These are phyloP conservation scores for Gillenia trifoliata DNA, from an alignment of 306 rosid species.

Conservation along the genomic window DNA sequence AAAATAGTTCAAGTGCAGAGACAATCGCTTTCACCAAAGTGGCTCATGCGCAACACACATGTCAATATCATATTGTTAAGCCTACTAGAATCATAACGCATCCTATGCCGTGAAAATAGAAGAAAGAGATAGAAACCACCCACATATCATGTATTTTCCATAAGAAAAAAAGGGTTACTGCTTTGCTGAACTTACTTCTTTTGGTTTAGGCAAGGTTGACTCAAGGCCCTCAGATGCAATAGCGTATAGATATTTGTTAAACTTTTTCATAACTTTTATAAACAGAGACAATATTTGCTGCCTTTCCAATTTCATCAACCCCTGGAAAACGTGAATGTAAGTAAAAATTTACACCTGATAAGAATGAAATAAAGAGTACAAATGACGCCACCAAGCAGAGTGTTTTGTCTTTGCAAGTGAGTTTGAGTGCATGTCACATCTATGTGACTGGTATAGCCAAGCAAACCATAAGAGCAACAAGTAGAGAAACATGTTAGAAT, in stretches of 20 bases:
- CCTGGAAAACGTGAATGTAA: slow-evolving; percentile 38
- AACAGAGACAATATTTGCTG: slow-evolving; percentile 76
- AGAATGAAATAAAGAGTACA: neutral
- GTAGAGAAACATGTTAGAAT: no score
- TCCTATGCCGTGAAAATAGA: neutral
- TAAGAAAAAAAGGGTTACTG: neutral
- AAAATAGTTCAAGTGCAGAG: neutral
- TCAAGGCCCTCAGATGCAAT: slow-evolving; percentile 66
- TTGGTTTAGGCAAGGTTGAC: slow-evolving; percentile 71
- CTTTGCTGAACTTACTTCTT: slow-evolving; percentile 45
- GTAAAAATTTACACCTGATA: slow-evolving; percentile 11
- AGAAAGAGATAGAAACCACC: neutral
- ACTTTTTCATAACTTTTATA: slow-evolving; percentile 77
- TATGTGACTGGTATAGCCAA: neutral
- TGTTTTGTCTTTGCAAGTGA: neutral
- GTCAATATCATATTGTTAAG: neutral
- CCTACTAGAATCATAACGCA: neutral
- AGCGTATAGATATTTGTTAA: slow-evolving; percentile 51
- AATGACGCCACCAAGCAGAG: neutral
- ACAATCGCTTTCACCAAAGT: neutral
- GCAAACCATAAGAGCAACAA: neutral
- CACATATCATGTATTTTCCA: neutral
- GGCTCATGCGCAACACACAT: neutral
- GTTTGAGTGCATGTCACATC: neutral
- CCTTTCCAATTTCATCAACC: slow-evolving; percentile 65